phyloP scores from a whole-genome alignment of 2,329 filamentous ascomycete genomes.

The Pseudogymnoascus sp. region DNA sequence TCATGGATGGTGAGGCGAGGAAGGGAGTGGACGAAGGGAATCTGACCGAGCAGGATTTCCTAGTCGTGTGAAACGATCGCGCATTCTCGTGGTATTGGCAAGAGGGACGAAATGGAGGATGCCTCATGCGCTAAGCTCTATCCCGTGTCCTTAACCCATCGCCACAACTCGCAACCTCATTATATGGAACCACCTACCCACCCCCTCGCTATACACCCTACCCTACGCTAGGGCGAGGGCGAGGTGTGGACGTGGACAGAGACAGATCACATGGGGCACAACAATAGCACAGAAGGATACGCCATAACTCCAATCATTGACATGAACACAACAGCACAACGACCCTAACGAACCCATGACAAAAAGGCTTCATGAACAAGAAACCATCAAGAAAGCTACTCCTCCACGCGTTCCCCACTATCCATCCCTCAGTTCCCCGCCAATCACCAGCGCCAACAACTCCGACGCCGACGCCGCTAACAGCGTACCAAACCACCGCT shows the following conservation, averaged over 20 bases:
- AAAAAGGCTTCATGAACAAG: neutral
- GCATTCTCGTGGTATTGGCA: too few species aligned
- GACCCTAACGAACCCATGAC: neutral
- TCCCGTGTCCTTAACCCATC: too few species aligned
- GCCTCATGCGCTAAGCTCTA: too few species aligned
- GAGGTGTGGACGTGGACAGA: too few species aligned
- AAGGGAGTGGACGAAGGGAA: too few species aligned
- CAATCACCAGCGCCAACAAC: conserved; percentile 8
- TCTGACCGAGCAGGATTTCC: neutral
- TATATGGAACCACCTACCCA: too few species aligned
- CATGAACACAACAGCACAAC: neutral
- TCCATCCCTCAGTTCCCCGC: conserved; percentile 8
- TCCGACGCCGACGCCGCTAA: neutral
- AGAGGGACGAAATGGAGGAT: too few species aligned
- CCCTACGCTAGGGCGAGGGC: too few species aligned
- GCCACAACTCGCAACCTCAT: too few species aligned
- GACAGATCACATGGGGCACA: neutral
- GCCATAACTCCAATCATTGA: conserved; percentile 4
- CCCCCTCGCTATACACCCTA: too few species aligned
- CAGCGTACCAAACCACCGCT: neutral
- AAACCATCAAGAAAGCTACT: neutral
- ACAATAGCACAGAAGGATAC: neutral
- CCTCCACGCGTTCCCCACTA: neutral
- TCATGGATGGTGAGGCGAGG: too few species aligned
- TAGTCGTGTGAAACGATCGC: neutral